Base-by-base conservation (phyloP, 2,329 filamentous ascomycete species). In the Cordyceps cicadae region DNA sequence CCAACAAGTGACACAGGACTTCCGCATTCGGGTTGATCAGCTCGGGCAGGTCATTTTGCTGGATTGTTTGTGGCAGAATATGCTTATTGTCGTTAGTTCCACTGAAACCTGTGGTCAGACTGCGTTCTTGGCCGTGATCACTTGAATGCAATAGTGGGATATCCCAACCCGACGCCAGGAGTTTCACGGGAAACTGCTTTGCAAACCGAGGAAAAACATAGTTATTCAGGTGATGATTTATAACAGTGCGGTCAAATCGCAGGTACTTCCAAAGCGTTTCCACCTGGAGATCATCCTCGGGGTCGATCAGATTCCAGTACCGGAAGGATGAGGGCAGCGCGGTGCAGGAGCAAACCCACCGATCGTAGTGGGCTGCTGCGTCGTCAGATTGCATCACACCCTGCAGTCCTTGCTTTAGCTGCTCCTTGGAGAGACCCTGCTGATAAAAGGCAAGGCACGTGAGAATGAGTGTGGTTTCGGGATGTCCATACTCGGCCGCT, bases 391-490 rank as follows among this genome's bases (percentile, higher is more conserved):
- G 80, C 0, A 81, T 63, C 0, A 89, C 69, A 5, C 77, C 74
- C 34, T 81, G 71, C 0, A 88, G 69, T 0, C 73, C 72, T 32
- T 81, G 74, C 0, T 71, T 72, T 0, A 86, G 71, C 55, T 87
- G 83, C 0, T 66, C 50, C 2, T 75, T 62, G 1, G 59, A 77
- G 0, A 88, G 69, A 0, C 86, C 86, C 1, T 75, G 70, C 54
- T 89, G 87, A 65, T 91, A 91, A 65, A 87, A 89, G 0, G 81
- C 78, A 0, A 92, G 71, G 14, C 82, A 85, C 0, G 87, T 90
- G 1, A 91, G 74, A 0, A 85, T 39, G 2, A 90, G 86, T 0
- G 82, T 78, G 0, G 88, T 84, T 65, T 91, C 79, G 0, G 87
- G 85, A 64, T 91, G 87, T 0, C 85, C 83, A 67, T 81, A 90